A percentile compares a stretch with the other conserved stretches of the same genome.
Conservation (phyloP, 768 basidiomycete species). For the Termitomyces sp. region DNA sequence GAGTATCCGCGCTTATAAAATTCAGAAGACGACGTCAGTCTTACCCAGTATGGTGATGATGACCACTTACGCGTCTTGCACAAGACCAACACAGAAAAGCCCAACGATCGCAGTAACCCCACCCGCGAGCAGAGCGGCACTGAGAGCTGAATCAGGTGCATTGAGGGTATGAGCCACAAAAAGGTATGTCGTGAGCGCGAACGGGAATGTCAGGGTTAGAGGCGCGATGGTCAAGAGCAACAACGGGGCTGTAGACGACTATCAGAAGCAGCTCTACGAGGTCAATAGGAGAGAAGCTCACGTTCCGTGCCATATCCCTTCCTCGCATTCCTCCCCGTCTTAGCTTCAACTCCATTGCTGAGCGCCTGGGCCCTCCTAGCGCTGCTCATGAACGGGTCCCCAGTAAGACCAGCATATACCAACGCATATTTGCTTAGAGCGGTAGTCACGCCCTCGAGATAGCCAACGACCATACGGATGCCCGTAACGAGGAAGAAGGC, state of each 20-base stretch:
- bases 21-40: neutral
- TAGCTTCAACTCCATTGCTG: slow-evolving; percentile 31
- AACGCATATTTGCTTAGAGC: slow-evolving; percentile 61
- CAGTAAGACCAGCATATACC: slow-evolving; percentile 74
- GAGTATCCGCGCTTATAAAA: slow-evolving; percentile 39
- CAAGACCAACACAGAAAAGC: slow-evolving; percentile 77
- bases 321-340: slow-evolving; percentile 36
- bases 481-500: slow-evolving; percentile 43
- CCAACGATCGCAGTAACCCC: slow-evolving; percentile 81
- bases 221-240: slow-evolving; percentile 77
- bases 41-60: neutral
- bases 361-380: slow-evolving; percentile 51
- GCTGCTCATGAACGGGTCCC: slow-evolving; percentile 62
- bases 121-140: slow-evolving; percentile 74
- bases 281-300: slow-evolving; percentile 30
- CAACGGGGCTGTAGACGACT: slow-evolving; percentile 47
- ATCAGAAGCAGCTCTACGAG: slow-evolving; percentile 3
- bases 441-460: slow-evolving; percentile 50
- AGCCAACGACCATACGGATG: slow-evolving; percentile 51
- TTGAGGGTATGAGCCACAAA: slow-evolving; percentile 82
- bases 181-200: slow-evolving; percentile 79
- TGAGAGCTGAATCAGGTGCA: slow-evolving; percentile 70
- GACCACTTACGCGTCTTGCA: slow-evolving; percentile 58
- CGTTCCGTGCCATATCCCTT: slow-evolving; percentile 58
- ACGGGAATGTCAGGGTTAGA: slow-evolving; percentile 77